Conservation (phyloP, 768 basidiomycete genomes). For the Pilatotrama ljubarskyi region DNA sequence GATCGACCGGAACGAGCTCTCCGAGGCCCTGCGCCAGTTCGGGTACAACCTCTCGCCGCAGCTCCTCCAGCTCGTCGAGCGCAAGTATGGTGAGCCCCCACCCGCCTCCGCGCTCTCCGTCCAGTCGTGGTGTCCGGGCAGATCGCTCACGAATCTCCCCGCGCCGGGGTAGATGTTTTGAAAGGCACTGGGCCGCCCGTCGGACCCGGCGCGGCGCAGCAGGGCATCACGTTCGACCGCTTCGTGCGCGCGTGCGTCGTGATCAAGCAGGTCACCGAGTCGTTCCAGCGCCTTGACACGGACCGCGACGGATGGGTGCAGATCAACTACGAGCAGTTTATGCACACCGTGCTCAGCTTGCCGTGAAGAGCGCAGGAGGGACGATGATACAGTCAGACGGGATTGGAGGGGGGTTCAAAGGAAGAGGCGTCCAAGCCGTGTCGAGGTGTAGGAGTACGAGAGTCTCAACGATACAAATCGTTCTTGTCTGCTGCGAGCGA, state of each 20-base stretch:
- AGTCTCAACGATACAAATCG: no score
- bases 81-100: conserved; percentile 71
- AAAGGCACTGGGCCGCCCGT: conserved; percentile 47
- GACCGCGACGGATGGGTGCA: conserved; percentile 69
- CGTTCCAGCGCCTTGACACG: conserved; percentile 64
- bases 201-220: conserved; percentile 33
- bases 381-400: neutral
- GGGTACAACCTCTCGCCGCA: conserved; percentile 74
- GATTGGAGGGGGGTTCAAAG: neutral
- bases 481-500: no score
- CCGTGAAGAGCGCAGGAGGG: conserved; percentile 42
- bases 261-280: conserved; percentile 74
- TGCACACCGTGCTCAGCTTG: conserved; percentile 64
- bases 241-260: conserved; percentile 87
- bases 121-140: no score
- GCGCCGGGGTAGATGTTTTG: conserved; percentile 47
- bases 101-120: no score
- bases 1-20: conserved; percentile 71
- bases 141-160: conserved; percentile 34
- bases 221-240: conserved; percentile 81
- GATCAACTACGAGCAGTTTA: conserved; percentile 72
- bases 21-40: conserved; percentile 69
- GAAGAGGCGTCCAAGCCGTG: neutral
- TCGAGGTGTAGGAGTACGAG: no score
- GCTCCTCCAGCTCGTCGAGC: conserved; percentile 64